A percentile compares a stretch with the other conserved stretches of the same genome.
phyloP scores from a whole-genome alignment of 2,329 filamentous ascomycete genomes.

The Pyrenophora teres region DNA sequence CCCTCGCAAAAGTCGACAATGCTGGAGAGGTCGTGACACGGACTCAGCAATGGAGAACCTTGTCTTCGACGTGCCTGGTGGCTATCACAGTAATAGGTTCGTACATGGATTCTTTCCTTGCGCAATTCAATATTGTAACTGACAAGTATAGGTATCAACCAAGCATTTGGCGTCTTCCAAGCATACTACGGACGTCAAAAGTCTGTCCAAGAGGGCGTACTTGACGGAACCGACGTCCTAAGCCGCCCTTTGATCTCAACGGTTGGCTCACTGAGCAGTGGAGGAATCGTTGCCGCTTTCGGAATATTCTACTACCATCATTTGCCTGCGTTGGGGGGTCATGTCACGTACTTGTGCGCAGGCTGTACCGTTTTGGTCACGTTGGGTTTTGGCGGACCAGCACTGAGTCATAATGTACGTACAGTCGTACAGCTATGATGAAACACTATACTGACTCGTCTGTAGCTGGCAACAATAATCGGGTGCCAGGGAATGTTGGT shows the following conservation, averaged over 20 bases:
- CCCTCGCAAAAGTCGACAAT: slow-evolving; percentile 5
- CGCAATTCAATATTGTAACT: not conserved
- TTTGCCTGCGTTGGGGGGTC: slow-evolving; percentile 23
- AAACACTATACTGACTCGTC: slow-evolving; percentile 2
- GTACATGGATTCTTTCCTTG: not conserved
- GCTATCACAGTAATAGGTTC: slow-evolving; percentile 23
- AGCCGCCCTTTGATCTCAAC: slow-evolving; percentile 21
- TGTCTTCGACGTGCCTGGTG: slow-evolving; percentile 18
- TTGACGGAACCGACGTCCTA: slow-evolving; percentile 12
- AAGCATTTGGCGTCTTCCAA: slow-evolving; percentile 27
- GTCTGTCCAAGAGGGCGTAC: slow-evolving; percentile 18
- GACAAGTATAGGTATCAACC: slow-evolving; percentile 20
- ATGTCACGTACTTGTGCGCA: slow-evolving; percentile 21
- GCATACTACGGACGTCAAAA: slow-evolving; percentile 25
- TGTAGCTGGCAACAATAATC: slow-evolving; percentile 48
- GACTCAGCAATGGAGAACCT: slow-evolving; percentile 20
- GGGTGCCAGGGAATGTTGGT: slow-evolving; percentile 53
- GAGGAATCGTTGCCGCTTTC: slow-evolving; percentile 25
- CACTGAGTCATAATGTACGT: slow-evolving; percentile 23
- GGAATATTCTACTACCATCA: slow-evolving; percentile 23
- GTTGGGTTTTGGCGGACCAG: slow-evolving; percentile 20
- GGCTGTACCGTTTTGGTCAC: slow-evolving; percentile 19
- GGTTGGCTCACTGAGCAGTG: slow-evolving; percentile 27
- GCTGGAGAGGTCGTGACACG: slow-evolving; percentile 15
- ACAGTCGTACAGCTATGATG: not conserved